A percentile compares a stretch with the other conserved stretches of the same genome.
phyloP scores from a whole-genome alignment of 1,284 basidiomycete genomes.

The Naganishia sp. region DNA sequence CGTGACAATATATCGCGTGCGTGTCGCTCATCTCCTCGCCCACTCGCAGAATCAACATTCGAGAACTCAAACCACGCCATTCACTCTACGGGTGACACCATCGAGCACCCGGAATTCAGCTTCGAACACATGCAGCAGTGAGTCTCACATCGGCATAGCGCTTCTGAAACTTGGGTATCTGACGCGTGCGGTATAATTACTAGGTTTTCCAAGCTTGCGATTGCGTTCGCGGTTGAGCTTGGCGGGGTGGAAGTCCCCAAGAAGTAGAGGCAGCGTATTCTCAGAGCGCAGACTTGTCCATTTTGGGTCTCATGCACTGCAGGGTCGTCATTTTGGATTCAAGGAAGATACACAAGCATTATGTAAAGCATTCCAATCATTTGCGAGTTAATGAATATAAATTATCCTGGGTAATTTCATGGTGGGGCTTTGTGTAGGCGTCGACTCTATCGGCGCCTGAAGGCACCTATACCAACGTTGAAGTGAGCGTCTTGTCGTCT shows the following conservation, averaged over 20 bases:
- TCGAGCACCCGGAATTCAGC: conserved; percentile 83
- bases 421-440: too few species aligned
- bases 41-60: conserved; percentile 53
- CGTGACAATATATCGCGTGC: not conserved
- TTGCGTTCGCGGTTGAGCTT: conserved; percentile 80
- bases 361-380: too few species aligned
- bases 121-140: conserved; percentile 59
- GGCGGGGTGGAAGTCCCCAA: conserved; percentile 33
- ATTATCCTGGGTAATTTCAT: too few species aligned
- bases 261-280: conserved; percentile 1
- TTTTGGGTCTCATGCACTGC: too few species aligned
- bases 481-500: too few species aligned
- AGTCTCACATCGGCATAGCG: conserved; percentile 26
- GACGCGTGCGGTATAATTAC: conserved; percentile 54
- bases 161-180: not conserved
- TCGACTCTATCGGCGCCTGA: too few species aligned
- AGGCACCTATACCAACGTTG: too few species aligned
- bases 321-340: too few species aligned
- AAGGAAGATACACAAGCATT: too few species aligned
- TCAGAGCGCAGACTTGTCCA: too few species aligned
- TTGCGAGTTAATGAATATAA: too few species aligned
- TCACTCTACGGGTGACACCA: conserved; percentile 76
- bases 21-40: conserved; percentile 21
- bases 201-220: conserved; percentile 89
- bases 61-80: conserved; percentile 70